Evolutionary conservation across 345 rosid species (phyloP), one percentile per base, ranked within the genome.

Genomic region (Mangifera indica): DNA sequence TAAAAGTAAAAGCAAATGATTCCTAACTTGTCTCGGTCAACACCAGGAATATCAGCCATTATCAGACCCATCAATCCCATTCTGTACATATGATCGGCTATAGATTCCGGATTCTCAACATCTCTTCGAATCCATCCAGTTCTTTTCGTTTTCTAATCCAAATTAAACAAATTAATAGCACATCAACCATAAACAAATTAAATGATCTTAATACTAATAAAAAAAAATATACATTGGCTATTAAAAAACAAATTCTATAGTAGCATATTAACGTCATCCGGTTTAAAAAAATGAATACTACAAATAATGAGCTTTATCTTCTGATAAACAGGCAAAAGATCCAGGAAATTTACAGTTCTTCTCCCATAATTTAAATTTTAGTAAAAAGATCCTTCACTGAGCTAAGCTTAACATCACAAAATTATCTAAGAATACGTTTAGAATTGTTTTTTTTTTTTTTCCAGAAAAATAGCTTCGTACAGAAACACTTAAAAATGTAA

Each of bases 81-180:
- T n/a, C 98, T 80, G 54, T 92, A 87, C 98, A 94, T 92, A 67
- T 94, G 98, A 85, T 94, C 98, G 1, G 90, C 85, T 40, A 94
- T 86, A 0, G 97, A 94, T 81, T 94, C 97, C 7, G 98, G 95
- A 77, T 85, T 78, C 70, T 84, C 80, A 0, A 94, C 84, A 57
- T 85, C 92, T 84, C 91, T 87, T 72, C 69, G 78, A 7, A 92
- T 81, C 98, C 98, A 94, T 42, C 98, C 98, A 69, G 97, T 86
- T 78, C 98, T 84, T 74, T 93, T 90, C 46, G 98, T 92, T 7
- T 93, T 90, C 98, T 94, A 69, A 45, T 45, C 51, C 72, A 60
- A 5, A 49, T 49, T 15, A 46, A 37, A 62, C 63, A 69, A 66
- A 70, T n/a, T 58, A 26, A 34, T 3, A 29, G 25, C 49, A 71